A percentile compares a stretch with the other conserved stretches of the same genome.
These are phyloP conservation scores for Syzygium syzygioides DNA, from an alignment of 441 rosid species.

Conservation along the genomic window DNA sequence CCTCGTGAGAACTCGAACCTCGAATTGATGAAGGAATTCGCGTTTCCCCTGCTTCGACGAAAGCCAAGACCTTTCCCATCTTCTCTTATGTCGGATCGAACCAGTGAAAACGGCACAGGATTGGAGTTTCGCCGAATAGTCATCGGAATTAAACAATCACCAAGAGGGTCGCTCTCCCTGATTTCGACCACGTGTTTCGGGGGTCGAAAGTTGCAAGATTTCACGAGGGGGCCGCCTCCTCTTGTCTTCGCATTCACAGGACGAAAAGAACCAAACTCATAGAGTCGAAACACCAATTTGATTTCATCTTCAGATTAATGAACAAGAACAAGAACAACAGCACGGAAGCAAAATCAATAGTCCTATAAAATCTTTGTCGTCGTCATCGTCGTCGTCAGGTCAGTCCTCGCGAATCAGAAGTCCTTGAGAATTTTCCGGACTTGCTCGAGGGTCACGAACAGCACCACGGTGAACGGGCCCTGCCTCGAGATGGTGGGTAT, in stretches of 20 bases:
- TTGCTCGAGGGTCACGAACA: slow-evolving; percentile 80
- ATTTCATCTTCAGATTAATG: neutral
- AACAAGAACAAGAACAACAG: neutral
- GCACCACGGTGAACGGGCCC: slow-evolving; percentile 75
- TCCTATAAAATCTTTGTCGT: neutral
- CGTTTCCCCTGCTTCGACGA: neutral
- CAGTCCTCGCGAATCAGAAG: slow-evolving; percentile 8
- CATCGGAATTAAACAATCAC: neutral
- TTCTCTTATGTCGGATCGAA: neutral
- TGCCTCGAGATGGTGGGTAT: slow-evolving; percentile 74
- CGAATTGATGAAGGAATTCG: neutral
- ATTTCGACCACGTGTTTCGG: neutral
- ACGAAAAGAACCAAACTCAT: neutral
- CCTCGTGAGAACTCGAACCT: neutral
- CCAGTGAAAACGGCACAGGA: neutral
- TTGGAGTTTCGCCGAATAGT: neutral
- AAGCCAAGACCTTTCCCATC: too few species aligned
- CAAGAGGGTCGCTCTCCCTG: neutral
- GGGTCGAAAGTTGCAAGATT: neutral
- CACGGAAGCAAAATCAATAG: neutral
- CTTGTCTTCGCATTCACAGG: neutral
- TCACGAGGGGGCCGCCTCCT: neutral
- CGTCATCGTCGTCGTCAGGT: neutral
- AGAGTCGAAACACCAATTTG: neutral
- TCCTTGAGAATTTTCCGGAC: slow-evolving; percentile 56